Conservation (phyloP, 345 rosid species). For the Eutrema japonicum region DNA sequence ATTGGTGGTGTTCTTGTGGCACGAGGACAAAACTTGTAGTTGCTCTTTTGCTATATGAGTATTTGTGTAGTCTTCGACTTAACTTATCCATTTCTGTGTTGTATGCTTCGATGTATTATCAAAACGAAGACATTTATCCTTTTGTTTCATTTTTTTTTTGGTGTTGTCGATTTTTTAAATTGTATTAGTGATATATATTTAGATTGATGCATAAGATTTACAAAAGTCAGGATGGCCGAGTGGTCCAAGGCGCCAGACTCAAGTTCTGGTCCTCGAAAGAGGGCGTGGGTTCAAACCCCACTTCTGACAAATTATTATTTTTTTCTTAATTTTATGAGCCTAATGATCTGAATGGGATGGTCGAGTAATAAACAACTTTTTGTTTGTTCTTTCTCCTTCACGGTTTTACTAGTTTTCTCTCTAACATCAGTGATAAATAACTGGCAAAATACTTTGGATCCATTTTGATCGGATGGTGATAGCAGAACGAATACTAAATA, state of each 20-base stretch:
- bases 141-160: too few relatives aligned
- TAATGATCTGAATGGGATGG: not conserved
- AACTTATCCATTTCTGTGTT: not conserved
- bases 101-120: not conserved
- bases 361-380: too few relatives aligned
- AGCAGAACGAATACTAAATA: too few relatives aligned
- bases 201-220: too few relatives aligned
- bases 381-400: too few relatives aligned
- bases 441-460: too few relatives aligned
- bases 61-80: not conserved
- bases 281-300: constrained; percentile 65
- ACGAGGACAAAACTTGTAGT: constrained; percentile 1
- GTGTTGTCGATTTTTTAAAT: not conserved
- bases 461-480: too few relatives aligned
- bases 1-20: constrained; percentile 9
- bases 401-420: too few relatives aligned
- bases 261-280: constrained; percentile 68
- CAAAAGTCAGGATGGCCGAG: constrained; percentile 68
- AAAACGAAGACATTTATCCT: too few relatives aligned
- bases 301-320: constrained; percentile 39
- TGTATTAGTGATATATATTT: too few relatives aligned
- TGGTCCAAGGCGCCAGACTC: constrained; percentile 92
- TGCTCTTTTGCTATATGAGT: not conserved
- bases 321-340: too few relatives aligned
- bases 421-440: too few relatives aligned